Evolutionary conservation across 2,329 filamentous ascomycete genomes (phyloP).

Genomic region (Cytospora piceicola): DNA sequence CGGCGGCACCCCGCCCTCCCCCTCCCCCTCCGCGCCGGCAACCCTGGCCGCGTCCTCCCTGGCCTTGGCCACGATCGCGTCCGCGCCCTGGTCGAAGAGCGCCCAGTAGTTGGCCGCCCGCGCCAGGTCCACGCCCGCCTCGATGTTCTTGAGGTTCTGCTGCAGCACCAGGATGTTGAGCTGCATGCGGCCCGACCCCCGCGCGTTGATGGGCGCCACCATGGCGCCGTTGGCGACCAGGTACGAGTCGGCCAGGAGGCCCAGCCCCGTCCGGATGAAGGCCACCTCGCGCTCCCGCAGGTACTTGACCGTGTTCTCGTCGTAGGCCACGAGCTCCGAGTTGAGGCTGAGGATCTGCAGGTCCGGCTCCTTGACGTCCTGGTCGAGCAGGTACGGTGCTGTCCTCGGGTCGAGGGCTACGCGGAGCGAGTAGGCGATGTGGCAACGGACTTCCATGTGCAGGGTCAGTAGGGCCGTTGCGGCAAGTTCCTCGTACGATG

Average conservation of each 20-base stretch:
- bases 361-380: constrained; percentile 77
- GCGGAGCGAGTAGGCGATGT: constrained; percentile 78
- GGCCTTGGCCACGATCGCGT: constrained; percentile 66
- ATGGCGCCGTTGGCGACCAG: constrained; percentile 73
- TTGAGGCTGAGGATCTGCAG: constrained; percentile 83
- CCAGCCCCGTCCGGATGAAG: constrained; percentile 78
- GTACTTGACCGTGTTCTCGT: constrained; percentile 76
- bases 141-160: constrained; percentile 95
- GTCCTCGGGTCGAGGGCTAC: constrained; percentile 63
- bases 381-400: constrained; percentile 67
- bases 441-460: constrained; percentile 86
- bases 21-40: constrained; percentile 39
- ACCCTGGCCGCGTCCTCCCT: constrained; percentile 49
- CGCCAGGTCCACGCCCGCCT: constrained; percentile 67
- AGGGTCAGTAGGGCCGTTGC: constrained; percentile 80
- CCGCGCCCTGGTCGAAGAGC: constrained; percentile 67
- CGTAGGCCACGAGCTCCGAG: constrained; percentile 81
- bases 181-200: constrained; percentile 85
- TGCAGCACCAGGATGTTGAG: constrained; percentile 94
- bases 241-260: constrained; percentile 76
- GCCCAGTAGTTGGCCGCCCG: constrained; percentile 70
- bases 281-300: constrained; percentile 71
- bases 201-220: constrained; percentile 80
- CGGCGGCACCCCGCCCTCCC: too few relatives aligned
- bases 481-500: constrained; percentile 81